A percentile compares a stretch with the other conserved stretches of the same genome.
Evolutionary conservation across 768 basidiomycete species (phyloP).

Genomic region (Brasilioporus rufonigricans): DNA sequence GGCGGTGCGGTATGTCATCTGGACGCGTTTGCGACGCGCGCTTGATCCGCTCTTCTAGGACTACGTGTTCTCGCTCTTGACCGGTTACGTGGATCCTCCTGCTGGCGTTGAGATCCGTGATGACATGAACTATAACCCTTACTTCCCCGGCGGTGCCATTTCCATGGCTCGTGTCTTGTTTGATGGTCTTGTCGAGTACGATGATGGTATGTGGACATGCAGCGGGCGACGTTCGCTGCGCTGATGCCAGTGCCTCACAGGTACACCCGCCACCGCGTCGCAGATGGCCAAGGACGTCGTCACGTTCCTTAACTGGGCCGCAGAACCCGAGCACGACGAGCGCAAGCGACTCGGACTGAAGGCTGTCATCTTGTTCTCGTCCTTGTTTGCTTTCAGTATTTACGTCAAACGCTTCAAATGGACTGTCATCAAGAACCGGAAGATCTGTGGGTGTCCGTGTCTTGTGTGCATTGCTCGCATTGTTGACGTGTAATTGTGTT

Average conservation of each 20-base stretch:
- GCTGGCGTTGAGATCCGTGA: slow-evolving; percentile 94
- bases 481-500: slow-evolving; percentile 9
- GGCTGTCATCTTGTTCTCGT: slow-evolving; percentile 90
- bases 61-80: slow-evolving; percentile 95
- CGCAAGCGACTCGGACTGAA: slow-evolving; percentile 97
- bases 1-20: slow-evolving; percentile 78
- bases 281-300: slow-evolving; percentile 99
- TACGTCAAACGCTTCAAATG: slow-evolving; percentile 98
- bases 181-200: slow-evolving; percentile 95
- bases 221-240: background rate
- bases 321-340: slow-evolving; percentile 97
- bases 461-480: background rate
- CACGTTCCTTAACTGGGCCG: slow-evolving; percentile 94
- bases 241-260: slow-evolving; percentile 37
- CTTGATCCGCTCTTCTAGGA: slow-evolving; percentile 51
- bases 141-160: slow-evolving; percentile 98
- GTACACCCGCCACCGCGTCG: slow-evolving; percentile 92
- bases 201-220: slow-evolving; percentile 63
- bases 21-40: background rate
- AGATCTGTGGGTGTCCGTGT: slow-evolving; percentile 64
- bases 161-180: slow-evolving; percentile 97
- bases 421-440: slow-evolving; percentile 88
- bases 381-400: slow-evolving; percentile 74
- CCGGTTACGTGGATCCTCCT: slow-evolving; percentile 95
- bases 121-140: slow-evolving; percentile 98